Percentiles rank a stretch among this genome's conserved stretches.
These are phyloP conservation scores for Camelina neglecta DNA, from an alignment of 345 rosid species.

Conservation along the genomic window DNA sequence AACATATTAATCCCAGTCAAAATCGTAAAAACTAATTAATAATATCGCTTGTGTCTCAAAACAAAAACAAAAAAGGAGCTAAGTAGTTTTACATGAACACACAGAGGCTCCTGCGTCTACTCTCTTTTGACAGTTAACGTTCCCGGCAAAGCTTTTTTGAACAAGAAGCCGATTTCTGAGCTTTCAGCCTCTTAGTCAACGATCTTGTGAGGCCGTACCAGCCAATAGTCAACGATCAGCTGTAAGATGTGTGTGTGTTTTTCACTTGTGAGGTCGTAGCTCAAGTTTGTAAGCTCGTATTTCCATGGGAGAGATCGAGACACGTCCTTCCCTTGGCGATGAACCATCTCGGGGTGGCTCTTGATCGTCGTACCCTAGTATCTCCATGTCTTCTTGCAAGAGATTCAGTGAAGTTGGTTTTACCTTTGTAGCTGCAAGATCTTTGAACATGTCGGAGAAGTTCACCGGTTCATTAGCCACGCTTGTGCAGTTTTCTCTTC, in stretches of 20 bases:
- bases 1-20: neutral
- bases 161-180: constrained; percentile 21
- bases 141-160: constrained; percentile 26
- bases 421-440: constrained; percentile 60
- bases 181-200: constrained; percentile 20
- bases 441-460: constrained; percentile 74
- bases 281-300: constrained; percentile 93
- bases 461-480: constrained; percentile 70
- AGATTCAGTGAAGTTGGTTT: constrained; percentile 89
- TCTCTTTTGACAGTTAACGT: constrained; percentile 21
- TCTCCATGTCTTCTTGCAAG: constrained; percentile 74
- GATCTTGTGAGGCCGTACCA: constrained; percentile 28
- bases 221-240: constrained; percentile 30
- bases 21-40: constrained; percentile 29
- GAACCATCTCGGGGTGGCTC: constrained; percentile 49
- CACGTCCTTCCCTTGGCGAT: constrained; percentile 56
- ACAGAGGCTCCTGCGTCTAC: constrained; percentile 20
- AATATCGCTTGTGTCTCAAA: constrained; percentile 23
- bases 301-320: constrained; percentile 87
- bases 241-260: neutral
- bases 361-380: constrained; percentile 77
- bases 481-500: constrained; percentile 64
- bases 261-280: constrained; percentile 55
- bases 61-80: neutral
- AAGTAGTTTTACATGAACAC: constrained; percentile 32